Percentiles rank a stretch among this genome's conserved stretches.
phyloP scores from a whole-genome alignment of 73 alveolate genomes.

The Symbiodinium natans region DNA sequence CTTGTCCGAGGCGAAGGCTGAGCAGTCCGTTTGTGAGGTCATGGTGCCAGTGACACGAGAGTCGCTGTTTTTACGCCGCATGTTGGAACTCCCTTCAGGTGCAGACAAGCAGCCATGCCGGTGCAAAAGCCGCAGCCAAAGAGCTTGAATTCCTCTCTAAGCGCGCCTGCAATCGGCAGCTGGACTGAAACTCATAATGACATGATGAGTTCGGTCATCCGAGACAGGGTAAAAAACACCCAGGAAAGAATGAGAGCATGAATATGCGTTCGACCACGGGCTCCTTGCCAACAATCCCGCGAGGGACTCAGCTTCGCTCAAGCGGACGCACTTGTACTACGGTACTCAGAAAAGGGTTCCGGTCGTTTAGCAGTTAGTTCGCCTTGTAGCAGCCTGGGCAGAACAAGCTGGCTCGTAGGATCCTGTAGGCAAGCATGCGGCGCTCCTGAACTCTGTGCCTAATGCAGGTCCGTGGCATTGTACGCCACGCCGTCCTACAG shows the following conservation, averaged over 20 bases:
- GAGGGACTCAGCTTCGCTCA: not conserved
- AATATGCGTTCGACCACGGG: conserved; percentile 84
- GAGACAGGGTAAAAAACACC: not conserved
- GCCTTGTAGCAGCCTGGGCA: too few relatives aligned
- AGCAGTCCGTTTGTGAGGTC: too few relatives aligned
- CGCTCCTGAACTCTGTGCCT: not conserved
- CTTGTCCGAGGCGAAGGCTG: too few relatives aligned
- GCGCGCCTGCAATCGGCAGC: conserved; percentile 58
- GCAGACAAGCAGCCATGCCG: conserved; percentile 43
- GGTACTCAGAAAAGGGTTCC: too few relatives aligned
- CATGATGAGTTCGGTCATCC: not conserved
- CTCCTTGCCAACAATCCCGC: conserved; percentile 72
- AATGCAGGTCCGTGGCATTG: conserved; percentile 49
- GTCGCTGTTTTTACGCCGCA: too few relatives aligned
- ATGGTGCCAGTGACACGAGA: too few relatives aligned
- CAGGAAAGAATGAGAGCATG: conserved; percentile 47
- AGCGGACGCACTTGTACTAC: not conserved
- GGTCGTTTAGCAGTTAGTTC: too few relatives aligned
- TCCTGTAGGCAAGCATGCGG: too few relatives aligned
- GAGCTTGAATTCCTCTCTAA: conserved; percentile 44
- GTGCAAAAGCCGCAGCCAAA: conserved; percentile 79
- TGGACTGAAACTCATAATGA: not conserved
- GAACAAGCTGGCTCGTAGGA: too few relatives aligned
- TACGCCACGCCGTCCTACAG: conserved; percentile 80
- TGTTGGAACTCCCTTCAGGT: not conserved